Evolutionary conservation across 2,329 filamentous ascomycete species (phyloP), one percentile per base, ranked within the genome.

Genomic region (Graphilbum ipis-grandicollis): DNA sequence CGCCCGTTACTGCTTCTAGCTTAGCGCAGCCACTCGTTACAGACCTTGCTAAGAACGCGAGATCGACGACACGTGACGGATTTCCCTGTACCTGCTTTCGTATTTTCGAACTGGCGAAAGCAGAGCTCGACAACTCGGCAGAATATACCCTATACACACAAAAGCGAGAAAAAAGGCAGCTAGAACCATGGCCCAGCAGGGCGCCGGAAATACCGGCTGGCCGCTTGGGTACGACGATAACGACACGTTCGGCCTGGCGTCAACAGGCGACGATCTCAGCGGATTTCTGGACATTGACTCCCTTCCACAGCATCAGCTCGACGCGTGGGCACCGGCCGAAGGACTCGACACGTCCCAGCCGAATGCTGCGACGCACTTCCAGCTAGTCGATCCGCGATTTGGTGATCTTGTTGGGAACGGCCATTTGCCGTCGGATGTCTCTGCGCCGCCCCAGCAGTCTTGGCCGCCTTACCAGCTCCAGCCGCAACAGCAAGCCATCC

Each of bases 141-240:
- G 6, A 28, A 13, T 13, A 28, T n/a, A 7, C 26, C 14, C n/a
- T n/a, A n/a, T n/a, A n/a, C 5, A 28, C 26, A 13, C 9, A 7
- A n/a, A 28, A n/a, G 26, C 26, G 14, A 28, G 26, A n/a, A n/a
- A 9, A 28, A 9, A 7, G 14, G 14, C 26, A 28, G 14, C 26
- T 13, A n/a, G 5, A 7, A 28, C 26, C 5, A 46, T 46, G 44
- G 41, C 44, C 42, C 44, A 44, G 23, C 42, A 43, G 40, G 42
- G 42, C 31, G 34, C 34, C 25, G 42, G 40, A 3, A 34, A 38
- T 23, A 7, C 36, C 35, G 39, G 39, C 23, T 46, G 44, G 44
- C 37, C 39, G 33, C 31, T 41, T 23, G 32, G 33, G 31, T 44
- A 31, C 31, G 44, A 44, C 10, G 40, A 39, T 22, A 37, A 19